Base-by-base conservation (phyloP, 208 protist genomes). In the Acanthamoeba triangularis region DNA sequence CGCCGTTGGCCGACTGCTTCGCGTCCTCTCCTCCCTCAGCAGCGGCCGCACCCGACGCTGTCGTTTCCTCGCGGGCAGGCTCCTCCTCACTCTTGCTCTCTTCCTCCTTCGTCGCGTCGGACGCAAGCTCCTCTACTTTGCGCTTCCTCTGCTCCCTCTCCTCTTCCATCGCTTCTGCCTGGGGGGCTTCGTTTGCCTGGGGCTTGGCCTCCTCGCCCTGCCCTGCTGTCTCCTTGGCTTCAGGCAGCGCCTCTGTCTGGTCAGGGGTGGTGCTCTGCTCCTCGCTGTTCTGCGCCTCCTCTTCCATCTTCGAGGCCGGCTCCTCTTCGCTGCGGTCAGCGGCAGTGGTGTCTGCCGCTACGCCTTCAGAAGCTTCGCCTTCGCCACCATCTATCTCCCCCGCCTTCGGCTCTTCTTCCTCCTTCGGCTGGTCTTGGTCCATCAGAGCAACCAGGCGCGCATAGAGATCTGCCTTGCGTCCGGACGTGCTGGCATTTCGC, bases 391-490 rank as follows among this genome's bases (percentile, higher is more conserved):
- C 35, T 7, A 30, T 10, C 65, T 37, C 33, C 65, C 74, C 23
- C 74, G 30, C 49, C 3, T 25, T 59, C 20, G 74, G 16, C 37
- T 14, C 35, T n/a, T 76, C 37, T 80, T 0, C 74, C n/a, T n/a
- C n/a, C 37, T n/a, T 23, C 0, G 49, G 18, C 37, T 82, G 7
- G 28, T 65, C 85, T 41, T 65, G 25, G 61, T 69, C 41, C 87
- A 93, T 41, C n/a, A 76, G 25, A 13, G 49, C 87, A 8, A 49
- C 61, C 25, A 93, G 59, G 25, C 87, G 87, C 59, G 74, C 7
- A 7, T 20, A 44, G 5, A 93, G 87, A 30, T 93, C 87, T 16
- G 47, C 33, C 35, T 94, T 94, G 69, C 91, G 91, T 25, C 91
- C 91, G 8, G 44, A 0, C 7, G 33, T 37, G n/a, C 69, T 80